phyloP scores from a whole-genome alignment of 768 basidiomycete genomes.

The Pulveroboletus sp. region DNA sequence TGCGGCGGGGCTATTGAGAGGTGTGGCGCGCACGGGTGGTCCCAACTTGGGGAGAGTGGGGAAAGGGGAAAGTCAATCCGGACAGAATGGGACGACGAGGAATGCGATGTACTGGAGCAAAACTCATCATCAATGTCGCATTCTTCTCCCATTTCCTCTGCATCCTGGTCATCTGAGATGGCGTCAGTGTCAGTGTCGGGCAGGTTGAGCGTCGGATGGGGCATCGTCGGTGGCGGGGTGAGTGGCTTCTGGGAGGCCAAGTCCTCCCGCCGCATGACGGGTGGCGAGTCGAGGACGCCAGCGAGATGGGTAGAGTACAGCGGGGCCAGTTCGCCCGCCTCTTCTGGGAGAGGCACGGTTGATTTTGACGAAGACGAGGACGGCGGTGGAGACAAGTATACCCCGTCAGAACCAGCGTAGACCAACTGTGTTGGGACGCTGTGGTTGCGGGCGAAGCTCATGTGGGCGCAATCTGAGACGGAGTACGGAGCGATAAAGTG shows the following conservation, averaged over 20 bases:
- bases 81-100: slow-evolving; percentile 14
- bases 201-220: slow-evolving; percentile 34
- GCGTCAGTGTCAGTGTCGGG: slow-evolving; percentile 34
- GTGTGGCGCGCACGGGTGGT: slow-evolving; percentile 9
- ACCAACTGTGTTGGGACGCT: slow-evolving; percentile 10
- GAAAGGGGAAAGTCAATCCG: slow-evolving; percentile 26
- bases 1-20: slow-evolving; percentile 14
- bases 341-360: slow-evolving; percentile 26
- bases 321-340: slow-evolving; percentile 12
- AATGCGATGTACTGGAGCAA: slow-evolving; percentile 6
- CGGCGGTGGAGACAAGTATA: slow-evolving; percentile 30
- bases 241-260: slow-evolving; percentile 31
- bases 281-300: slow-evolving; percentile 36
- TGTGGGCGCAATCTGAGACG: slow-evolving; percentile 12
- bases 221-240: slow-evolving; percentile 44
- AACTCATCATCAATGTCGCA: slow-evolving; percentile 24
- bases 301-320: slow-evolving; percentile 27
- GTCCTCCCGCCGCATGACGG: slow-evolving; percentile 31
- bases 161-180: slow-evolving; percentile 10
- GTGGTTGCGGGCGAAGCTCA: slow-evolving; percentile 16
- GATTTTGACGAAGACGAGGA: slow-evolving; percentile 24
- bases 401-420: slow-evolving; percentile 18
- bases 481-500: slow-evolving; percentile 19
- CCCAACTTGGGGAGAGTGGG: slow-evolving; percentile 37
- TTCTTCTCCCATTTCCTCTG: slow-evolving; percentile 15